Percentiles rank a stretch among this genome's conserved stretches.
phyloP scores from a whole-genome alignment of 306 rosid species.

The Amphicarpaea edgeworthii region DNA sequence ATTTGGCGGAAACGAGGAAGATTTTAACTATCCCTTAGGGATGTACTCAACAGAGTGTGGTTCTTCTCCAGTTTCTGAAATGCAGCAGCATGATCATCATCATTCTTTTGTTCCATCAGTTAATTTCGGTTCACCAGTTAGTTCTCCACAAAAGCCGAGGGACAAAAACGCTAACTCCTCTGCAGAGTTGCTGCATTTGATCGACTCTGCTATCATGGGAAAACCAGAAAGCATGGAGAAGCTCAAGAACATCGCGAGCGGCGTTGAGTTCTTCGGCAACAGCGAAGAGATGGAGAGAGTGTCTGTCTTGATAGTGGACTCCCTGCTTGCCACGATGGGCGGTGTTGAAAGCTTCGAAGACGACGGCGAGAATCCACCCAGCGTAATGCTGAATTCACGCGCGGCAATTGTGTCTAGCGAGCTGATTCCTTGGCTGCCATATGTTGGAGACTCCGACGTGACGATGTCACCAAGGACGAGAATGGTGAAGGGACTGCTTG shows the following conservation, averaged over 20 bases:
- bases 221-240: constrained; percentile 91
- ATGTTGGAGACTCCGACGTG: constrained; percentile 71
- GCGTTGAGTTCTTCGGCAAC: constrained; percentile 75
- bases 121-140: constrained; percentile 63
- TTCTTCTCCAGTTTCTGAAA: constrained; percentile 60
- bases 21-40: constrained; percentile 54
- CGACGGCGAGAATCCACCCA: constrained; percentile 95
- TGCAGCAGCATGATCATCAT: constrained; percentile 56
- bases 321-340: constrained; percentile 98
- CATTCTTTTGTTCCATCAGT: constrained; percentile 52
- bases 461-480: constrained; percentile 93
- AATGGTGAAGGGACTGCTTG: constrained; percentile 96
- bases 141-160: constrained; percentile 70
- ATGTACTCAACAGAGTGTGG: constrained; percentile 49
- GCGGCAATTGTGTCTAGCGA: constrained; percentile 96
- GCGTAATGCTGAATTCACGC: constrained; percentile 97
- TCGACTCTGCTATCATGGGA: constrained; percentile 99
- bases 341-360: constrained; percentile 98
- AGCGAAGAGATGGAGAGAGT: constrained; percentile 76
- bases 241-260: constrained; percentile 86
- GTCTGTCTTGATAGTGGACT: constrained; percentile 85
- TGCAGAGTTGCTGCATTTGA: constrained; percentile 91
- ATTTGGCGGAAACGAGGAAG: constrained; percentile 58
- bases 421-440: constrained; percentile 96
- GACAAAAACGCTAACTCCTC: constrained; percentile 73